Base-by-base conservation (phyloP, 192 early-diverging fungal genomes). In the Mortierella alpina region DNA sequence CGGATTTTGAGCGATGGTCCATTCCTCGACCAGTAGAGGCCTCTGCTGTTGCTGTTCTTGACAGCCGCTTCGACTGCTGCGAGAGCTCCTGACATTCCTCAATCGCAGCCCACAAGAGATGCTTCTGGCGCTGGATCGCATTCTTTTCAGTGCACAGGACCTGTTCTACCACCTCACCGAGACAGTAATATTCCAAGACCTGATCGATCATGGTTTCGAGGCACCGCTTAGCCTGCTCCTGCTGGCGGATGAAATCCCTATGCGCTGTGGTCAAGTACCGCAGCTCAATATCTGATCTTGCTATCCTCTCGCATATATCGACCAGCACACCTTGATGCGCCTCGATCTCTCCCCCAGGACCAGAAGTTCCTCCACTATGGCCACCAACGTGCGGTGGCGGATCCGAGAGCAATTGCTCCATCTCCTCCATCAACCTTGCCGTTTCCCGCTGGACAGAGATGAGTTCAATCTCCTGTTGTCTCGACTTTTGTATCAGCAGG, bases 391-490 rank as follows among this genome's bases (percentile, higher is more conserved):
- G 1, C 15, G 58, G 20, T 7, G 31, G 14, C 17, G 77, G 77
- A 39, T 80, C 58, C 13, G 77, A 80, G 18, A 80, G 50, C 7
- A 80, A 53, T 42, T 80, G 77, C 5, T 80, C 77, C 66, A 80
- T 70, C 31, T 80, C 77, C 2, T 66, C 65, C 46, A 40, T 63
- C 12, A 80, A 15, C 7, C 77, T 49, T 9, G 70, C 17, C 1
- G 63, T 72, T 31, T 80, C 77, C 1, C 77, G 63, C 23, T 80
- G 77, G 9, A 72, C 66, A 13, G 77, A 68, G 39, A 80, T 80
- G 55, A 80, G 49, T 42, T 80, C 77, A 18, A 80, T 66, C 47
- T 80, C 77, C 17, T 80, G 77, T 14, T 80, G 77, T 1, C 69
- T 18, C 4, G 70, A 61, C 41, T 67, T 48, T 46, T 70, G 77